These are phyloP conservation scores for Colletotrichum viniferum DNA, from an alignment of 2,329 filamentous ascomycete species.

Conservation along the genomic window DNA sequence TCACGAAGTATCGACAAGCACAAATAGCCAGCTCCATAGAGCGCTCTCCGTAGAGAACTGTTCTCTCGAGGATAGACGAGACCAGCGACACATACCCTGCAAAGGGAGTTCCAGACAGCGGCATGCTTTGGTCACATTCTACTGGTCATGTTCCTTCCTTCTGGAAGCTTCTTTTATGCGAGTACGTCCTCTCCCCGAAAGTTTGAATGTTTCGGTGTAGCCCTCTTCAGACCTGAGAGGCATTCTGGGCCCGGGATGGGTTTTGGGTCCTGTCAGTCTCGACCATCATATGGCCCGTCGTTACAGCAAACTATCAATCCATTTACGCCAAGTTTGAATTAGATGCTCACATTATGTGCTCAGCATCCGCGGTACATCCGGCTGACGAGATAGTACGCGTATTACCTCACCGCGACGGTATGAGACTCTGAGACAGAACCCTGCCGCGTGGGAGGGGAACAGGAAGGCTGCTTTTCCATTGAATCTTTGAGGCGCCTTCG, in stretches of 20 bases:
- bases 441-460: not conserved
- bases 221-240: not conserved
- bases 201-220: not conserved
- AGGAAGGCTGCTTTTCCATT: rapidly evolving
- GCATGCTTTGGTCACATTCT: not conserved
- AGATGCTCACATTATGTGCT: not conserved
- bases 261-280: not conserved
- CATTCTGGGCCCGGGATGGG: not conserved
- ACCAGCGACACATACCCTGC: not conserved
- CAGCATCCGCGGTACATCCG: not conserved
- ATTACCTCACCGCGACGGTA: not conserved
- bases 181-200: not conserved
- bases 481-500: not conserved
- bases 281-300: rapidly evolving
- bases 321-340: not conserved
- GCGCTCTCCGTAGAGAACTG: too few species aligned
- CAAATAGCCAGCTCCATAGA: not conserved
- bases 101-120: not conserved
- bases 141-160: not conserved
- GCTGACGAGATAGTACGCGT: not conserved
- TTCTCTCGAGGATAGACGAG: not conserved
- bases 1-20: not conserved
- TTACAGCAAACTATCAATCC: rapidly evolving
- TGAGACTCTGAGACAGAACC: not conserved
- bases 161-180: not conserved